These are phyloP conservation scores for Flagelloscypha sp. DNA, from an alignment of 768 basidiomycete species.

Conservation along the genomic window DNA sequence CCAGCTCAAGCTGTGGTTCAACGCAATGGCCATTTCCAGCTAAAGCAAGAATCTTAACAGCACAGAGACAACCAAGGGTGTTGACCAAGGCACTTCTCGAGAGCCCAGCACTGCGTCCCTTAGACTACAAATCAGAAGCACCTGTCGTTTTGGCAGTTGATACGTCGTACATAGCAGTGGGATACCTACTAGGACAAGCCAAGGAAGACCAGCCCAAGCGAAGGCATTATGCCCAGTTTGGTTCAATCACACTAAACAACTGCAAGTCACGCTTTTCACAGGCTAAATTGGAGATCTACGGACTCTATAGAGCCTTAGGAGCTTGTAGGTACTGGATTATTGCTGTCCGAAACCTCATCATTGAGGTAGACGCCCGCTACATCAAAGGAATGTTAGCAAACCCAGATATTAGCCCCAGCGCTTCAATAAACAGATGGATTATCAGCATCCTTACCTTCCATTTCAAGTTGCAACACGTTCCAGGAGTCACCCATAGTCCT, in stretches of 20 bases:
- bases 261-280: constrained; percentile 27
- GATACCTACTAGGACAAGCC: constrained; percentile 10
- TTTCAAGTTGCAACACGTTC: constrained; percentile 23
- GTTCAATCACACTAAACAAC: constrained; percentile 30
- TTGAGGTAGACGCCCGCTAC: constrained; percentile 31
- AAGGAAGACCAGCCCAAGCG: constrained; percentile 5
- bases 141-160: constrained; percentile 20
- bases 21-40: too few relatives aligned
- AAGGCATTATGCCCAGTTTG: constrained; percentile 22
- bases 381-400: constrained; percentile 27
- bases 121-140: constrained; percentile 16
- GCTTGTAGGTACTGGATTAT: constrained; percentile 19
- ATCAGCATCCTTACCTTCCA: constrained; percentile 19
- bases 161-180: constrained; percentile 15
- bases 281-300: constrained; percentile 32
- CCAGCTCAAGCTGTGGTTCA: too few relatives aligned
- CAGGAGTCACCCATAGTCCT: constrained; percentile 15
- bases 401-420: constrained; percentile 17
- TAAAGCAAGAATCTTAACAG: too few relatives aligned
- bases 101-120: constrained; percentile 13
- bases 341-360: constrained; percentile 21
- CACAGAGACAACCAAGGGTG: too few relatives aligned
- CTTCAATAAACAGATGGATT: constrained; percentile 20
- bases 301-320: constrained; percentile 20
- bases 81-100: constrained; percentile 10